Conservation (phyloP, 176 grass and related monocot species). For the Chrysopogon serrulatus region DNA sequence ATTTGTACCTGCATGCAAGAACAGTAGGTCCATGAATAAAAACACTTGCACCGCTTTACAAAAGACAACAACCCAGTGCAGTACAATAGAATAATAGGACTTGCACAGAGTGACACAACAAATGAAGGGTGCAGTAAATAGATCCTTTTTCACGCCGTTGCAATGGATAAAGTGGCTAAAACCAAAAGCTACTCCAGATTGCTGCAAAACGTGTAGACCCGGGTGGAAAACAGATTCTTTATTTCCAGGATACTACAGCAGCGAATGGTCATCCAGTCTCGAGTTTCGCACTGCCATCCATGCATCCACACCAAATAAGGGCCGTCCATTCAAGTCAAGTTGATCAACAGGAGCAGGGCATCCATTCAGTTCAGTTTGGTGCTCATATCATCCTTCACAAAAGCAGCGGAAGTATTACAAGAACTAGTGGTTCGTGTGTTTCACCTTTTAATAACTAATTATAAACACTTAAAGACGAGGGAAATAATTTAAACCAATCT, state of each 20-base stretch:
- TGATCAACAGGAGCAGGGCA: constrained; percentile 10
- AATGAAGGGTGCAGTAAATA: neutral
- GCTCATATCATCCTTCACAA: constrained; percentile 12
- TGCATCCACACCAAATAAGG: neutral
- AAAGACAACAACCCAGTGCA: neutral
- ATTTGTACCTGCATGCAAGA: constrained; percentile 42
- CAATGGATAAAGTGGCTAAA: neutral
- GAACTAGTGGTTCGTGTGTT: constrained; percentile 9
- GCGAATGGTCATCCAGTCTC: neutral
- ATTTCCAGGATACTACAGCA: neutral
- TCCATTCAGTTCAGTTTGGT: neutral
- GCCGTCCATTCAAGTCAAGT: neutral
- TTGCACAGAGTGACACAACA: neutral
- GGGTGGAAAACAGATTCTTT: neutral
- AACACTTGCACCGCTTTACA: neutral
- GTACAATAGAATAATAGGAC: neutral
- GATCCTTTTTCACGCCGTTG: neutral
- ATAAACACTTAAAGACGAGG: neutral
- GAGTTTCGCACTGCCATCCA: constrained; percentile 6
- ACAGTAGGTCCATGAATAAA: constrained; percentile 56
- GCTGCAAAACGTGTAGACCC: neutral
- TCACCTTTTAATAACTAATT: constrained; percentile 39
- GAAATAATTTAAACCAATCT: neutral
- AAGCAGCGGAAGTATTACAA: neutral
- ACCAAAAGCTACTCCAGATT: constrained; percentile 10